Evolutionary conservation across 768 basidiomycete genomes (phyloP).

Genomic region (Suillus spraguei): DNA sequence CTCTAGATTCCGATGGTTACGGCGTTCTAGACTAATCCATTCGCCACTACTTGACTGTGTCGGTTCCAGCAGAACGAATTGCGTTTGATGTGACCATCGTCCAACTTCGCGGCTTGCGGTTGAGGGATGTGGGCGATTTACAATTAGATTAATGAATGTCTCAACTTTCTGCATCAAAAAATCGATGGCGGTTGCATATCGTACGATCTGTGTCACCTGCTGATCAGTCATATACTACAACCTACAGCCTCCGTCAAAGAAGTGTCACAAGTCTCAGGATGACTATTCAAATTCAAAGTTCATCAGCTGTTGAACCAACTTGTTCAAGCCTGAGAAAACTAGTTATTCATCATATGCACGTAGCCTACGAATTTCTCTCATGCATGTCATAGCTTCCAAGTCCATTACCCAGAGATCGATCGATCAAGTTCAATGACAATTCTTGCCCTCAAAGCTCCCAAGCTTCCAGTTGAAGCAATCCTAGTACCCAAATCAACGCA

Average conservation of each 20-base stretch:
- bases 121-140: neutral
- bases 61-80: neutral
- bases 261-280: neutral
- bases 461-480: slow-evolving; percentile 79
- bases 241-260: neutral
- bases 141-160: neutral
- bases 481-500: slow-evolving; percentile 34
- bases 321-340: neutral
- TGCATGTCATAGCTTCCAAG: neutral
- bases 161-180: neutral
- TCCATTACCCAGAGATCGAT: neutral
- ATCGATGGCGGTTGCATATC: neutral
- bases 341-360: neutral
- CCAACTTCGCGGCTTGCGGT: neutral
- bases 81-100: neutral
- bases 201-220: neutral
- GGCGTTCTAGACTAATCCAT: neutral
- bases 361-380: neutral
- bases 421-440: too few species aligned
- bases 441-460: slow-evolving; percentile 38
- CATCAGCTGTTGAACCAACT: too few species aligned
- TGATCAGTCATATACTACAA: neutral
- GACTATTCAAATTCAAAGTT: too few species aligned
- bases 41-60: neutral
- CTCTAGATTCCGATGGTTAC: neutral